Conservation (phyloP, 805 yeast genomes). For the Vanderwaltozyma polyspora region DNA sequence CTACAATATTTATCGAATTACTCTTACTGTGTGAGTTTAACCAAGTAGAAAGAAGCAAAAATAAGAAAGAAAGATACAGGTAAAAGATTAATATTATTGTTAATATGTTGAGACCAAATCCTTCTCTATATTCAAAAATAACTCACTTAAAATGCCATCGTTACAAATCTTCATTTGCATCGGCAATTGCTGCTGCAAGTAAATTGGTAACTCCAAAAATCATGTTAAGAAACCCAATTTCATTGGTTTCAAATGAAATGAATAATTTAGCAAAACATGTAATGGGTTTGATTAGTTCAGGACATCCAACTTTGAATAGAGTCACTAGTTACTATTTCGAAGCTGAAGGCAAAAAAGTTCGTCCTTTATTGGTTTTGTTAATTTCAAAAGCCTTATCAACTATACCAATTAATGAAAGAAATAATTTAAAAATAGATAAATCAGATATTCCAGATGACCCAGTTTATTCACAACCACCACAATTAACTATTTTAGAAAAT, state of each 20-base stretch:
- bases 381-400: conserved; percentile 69
- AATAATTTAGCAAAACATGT: conserved; percentile 76
- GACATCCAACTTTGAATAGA: conserved; percentile 85
- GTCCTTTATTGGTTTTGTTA: conserved; percentile 81
- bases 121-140: not conserved
- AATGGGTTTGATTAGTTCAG: conserved; percentile 77
- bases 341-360: conserved; percentile 89
- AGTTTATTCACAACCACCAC: conserved; percentile 49
- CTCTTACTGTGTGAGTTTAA: no score
- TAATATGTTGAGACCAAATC: not conserved
- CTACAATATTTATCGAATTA: no score
- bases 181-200: conserved; percentile 67
- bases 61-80: no score
- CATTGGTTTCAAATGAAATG: conserved; percentile 90
- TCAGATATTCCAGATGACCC: conserved; percentile 58
- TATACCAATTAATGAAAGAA: conserved; percentile 61
- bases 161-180: conserved; percentile 28
- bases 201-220: conserved; percentile 56
- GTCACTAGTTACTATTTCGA: conserved; percentile 93
- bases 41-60: no score
- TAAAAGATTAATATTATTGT: no score
- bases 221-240: conserved; percentile 68
- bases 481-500: conserved; percentile 42
- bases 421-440: conserved; percentile 48
- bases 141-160: conserved; percentile 3